Evolutionary conservation across 768 basidiomycete genomes (phyloP).

Genomic region (Fomitopsis pulvina): DNA sequence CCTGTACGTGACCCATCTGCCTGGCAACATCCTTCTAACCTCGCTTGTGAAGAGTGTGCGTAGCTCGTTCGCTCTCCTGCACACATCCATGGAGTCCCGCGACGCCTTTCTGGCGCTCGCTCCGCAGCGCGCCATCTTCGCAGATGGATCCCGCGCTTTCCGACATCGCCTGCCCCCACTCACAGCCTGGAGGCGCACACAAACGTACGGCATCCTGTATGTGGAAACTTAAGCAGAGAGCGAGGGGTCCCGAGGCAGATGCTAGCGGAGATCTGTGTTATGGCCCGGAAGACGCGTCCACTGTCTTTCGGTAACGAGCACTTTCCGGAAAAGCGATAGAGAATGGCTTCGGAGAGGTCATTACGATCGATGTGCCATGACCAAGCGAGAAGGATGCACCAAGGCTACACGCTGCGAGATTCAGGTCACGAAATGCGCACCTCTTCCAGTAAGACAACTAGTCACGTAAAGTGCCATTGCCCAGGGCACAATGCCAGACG

Average conservation of each 20-base stretch:
- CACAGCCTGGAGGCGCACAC: not conserved
- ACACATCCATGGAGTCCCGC: constrained; percentile 27
- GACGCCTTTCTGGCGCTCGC: constrained; percentile 46
- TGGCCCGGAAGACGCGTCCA: constrained; percentile 12
- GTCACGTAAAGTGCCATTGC: constrained; percentile 12
- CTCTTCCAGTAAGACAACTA: constrained; percentile 6
- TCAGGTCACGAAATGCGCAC: constrained; percentile 10
- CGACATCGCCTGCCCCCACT: constrained; percentile 41
- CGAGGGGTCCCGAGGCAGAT: constrained; percentile 45
- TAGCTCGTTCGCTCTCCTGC: constrained; percentile 32
- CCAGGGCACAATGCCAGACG: constrained; percentile 11
- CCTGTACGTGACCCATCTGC: constrained; percentile 31
- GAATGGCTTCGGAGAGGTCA: constrained; percentile 31
- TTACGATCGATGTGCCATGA: constrained; percentile 15
- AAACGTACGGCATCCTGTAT: constrained; percentile 9
- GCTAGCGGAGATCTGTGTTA: constrained; percentile 42
- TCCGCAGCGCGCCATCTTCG: constrained; percentile 10
- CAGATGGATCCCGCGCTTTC: constrained; percentile 36
- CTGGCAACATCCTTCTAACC: not conserved
- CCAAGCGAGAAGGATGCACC: not conserved
- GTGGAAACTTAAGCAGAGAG: constrained; percentile 15
- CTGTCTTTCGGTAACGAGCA: constrained; percentile 22
- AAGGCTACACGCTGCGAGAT: constrained; percentile 11
- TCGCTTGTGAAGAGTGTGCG: constrained; percentile 26
- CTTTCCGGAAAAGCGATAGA: constrained; percentile 50